These are phyloP conservation scores for Chrysoporthe puriensis DNA, from an alignment of 2,329 filamentous ascomycete species.

Conservation along the genomic window DNA sequence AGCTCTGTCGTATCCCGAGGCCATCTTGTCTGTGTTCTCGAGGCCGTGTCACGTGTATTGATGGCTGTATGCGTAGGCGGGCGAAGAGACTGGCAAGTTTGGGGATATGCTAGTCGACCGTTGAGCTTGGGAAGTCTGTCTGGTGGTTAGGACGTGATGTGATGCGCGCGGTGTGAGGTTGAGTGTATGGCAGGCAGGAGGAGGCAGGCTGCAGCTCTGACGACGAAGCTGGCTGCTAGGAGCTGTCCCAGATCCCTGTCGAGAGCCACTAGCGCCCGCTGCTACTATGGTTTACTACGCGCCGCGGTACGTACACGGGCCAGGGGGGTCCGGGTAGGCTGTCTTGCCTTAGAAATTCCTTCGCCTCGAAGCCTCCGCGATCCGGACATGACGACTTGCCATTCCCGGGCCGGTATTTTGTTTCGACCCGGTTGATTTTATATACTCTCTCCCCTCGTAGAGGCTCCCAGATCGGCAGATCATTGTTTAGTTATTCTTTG, in stretches of 20 bases:
- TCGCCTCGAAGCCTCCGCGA: neutral
- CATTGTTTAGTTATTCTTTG: neutral
- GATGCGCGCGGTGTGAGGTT: constrained; percentile 28
- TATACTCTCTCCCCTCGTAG: neutral
- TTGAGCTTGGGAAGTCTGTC: constrained; percentile 19
- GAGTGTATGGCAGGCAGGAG: constrained; percentile 11
- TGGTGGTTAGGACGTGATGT: constrained; percentile 14
- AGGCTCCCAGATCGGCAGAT: neutral
- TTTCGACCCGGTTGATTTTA: neutral
- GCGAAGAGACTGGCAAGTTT: neutral
- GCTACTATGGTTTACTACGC: neutral
- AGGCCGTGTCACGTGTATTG: neutral
- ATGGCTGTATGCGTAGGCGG: neutral
- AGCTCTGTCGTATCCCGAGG: constrained; percentile 98
- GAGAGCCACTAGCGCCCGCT: neutral
- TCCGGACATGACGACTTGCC: neutral
- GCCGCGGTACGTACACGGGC: neutral
- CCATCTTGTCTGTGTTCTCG: constrained; percentile 54
- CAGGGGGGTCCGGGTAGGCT: neutral
- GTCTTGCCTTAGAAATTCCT: neutral
- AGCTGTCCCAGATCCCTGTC: constrained; percentile 18
- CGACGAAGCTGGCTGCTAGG: constrained; percentile 26
- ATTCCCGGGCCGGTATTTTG: neutral
- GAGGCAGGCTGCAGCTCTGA: constrained; percentile 33
- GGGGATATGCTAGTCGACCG: constrained; percentile 20